Evolutionary conservation across 179 eudicot species (phyloP), one percentile per base, ranked within the genome.

Genomic region (Spinacia oleracea): DNA sequence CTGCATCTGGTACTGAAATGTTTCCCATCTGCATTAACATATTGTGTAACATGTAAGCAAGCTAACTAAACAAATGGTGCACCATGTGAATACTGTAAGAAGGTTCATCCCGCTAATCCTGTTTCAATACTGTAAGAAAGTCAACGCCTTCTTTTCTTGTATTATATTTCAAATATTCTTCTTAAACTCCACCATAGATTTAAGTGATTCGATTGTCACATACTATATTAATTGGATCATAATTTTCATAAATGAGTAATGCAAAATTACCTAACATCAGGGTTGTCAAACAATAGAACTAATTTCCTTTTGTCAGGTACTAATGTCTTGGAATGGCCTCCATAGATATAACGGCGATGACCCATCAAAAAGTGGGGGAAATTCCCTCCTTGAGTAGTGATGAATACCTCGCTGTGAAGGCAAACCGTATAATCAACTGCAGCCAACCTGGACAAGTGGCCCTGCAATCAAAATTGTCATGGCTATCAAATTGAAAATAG

Each of bases 351-450:
- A 67, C 99, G 96, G 70, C 99, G 85, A 58, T 96, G 98, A 59
- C 99, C 99, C 87, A 91, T 91, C 85, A 96, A 84, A 82, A 96
- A 94, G 83, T 96, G 99, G 23, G 99, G 99, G 70, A 96, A 96
- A 72, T 96, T 96, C 53, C 99, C 98, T 70, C 98, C 99, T 82
- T 96, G 98, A 67, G 99, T 96, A 3, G 96, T 96, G 74, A 94
- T 93, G 82, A 96, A 96, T 51, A 87, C 99, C 82, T 94, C 97
- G 77, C 98, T 92, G 74, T 94, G 88, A 79, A 96, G 98, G 84
- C 99, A 96, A 78, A 96, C 97, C 12, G 97, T 94, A 78, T 96
- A 94, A 83, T 96, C 99, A 58, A 96, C 93, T 48, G 98, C 99
- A 65, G 98, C 99, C 88, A 96, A 84, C 78, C 99, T 91, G 32